Evolutionary conservation across 371 early-diverging fungal genomes (phyloP), one percentile per base, ranked within the genome.

Genomic region (Aphelidium insulamus): DNA sequence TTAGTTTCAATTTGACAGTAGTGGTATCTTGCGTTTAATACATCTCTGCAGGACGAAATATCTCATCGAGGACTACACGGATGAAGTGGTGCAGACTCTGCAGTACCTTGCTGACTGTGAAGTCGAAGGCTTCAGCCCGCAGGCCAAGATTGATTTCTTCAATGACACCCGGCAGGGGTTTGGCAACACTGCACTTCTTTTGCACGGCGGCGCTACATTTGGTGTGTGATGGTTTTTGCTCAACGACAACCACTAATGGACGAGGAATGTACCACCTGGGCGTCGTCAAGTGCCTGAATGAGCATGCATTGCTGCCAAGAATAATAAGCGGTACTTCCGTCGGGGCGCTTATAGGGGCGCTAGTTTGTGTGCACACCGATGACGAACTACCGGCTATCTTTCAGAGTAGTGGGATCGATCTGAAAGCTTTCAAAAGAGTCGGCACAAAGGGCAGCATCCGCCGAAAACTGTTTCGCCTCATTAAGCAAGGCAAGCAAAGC

Each of bases 281-380:
- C 24, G 73, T 77, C 0, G 61, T 70, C n/a, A 71, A 72, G 39
- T 57, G 72, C 2, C 50, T 77, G 21, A 48, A 62, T 38, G 69
- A 74, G 28, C 56, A 61, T 39, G 61, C 59, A 0, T 39, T 76
- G 16, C 37, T 77, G 33, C 77, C 78, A 7, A 49, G 71, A 20
- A 68, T 76, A 28, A 69, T 77, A 27, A 62, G 69, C 43, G 77
- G 78, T 11, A 69, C 68, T 1, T 62, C 69, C 6, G 63, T 69
- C 11, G 75, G 78, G 17, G 66, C 74, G 0, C 41, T 77, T 37
- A 65, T 77, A 34, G 78, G 74, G 14, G 69, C 75, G 2, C 34
- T 76, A 10, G 62, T 76, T 10, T 69, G 75, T 42, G 66, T 66
- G 37, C 66, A 67, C 30, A 69, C 66, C 1, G 77, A 74, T 37